phyloP scores from a whole-genome alignment of 2,329 filamentous ascomycete genomes.

The Cladosporium sp. region DNA sequence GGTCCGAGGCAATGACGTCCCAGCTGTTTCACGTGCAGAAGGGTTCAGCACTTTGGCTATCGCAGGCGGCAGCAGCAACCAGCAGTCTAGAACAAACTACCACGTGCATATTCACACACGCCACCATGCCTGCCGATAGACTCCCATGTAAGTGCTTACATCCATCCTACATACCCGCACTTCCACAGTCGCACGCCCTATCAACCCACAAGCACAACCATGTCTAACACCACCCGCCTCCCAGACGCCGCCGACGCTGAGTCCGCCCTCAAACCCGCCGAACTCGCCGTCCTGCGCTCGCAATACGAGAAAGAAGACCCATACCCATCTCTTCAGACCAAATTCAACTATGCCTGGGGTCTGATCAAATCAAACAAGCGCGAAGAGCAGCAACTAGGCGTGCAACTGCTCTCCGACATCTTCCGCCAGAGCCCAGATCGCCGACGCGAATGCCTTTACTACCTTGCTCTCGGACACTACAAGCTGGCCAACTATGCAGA shows the following conservation, averaged over 20 bases:
- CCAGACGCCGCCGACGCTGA: slow-evolving; percentile 96
- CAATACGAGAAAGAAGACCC: slow-evolving; percentile 98
- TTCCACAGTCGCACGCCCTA: background rate
- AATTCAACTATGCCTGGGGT: slow-evolving; percentile 99
- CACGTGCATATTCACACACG: slow-evolving; percentile 9
- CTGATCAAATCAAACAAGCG: slow-evolving; percentile 88
- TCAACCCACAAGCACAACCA: background rate
- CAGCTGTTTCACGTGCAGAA: background rate
- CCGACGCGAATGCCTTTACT: slow-evolving; percentile 95
- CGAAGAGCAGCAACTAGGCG: slow-evolving; percentile 86
- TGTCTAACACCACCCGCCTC: slow-evolving; percentile 25
- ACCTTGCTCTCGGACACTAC: slow-evolving; percentile 94
- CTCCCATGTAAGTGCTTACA: slow-evolving; percentile 2
- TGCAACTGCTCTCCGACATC: slow-evolving; percentile 90
- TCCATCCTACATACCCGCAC: background rate
- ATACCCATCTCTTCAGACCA: slow-evolving; percentile 94
- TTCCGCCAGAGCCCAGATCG: slow-evolving; percentile 91
- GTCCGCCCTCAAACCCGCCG: slow-evolving; percentile 84
- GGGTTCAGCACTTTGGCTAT: background rate
- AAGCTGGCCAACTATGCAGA: slow-evolving; percentile 98
- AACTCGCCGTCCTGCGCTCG: slow-evolving; percentile 84
- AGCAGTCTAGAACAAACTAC: background rate
- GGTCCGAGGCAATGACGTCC: slow-evolving; percentile 3
- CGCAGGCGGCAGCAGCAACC: slow-evolving; percentile 8
- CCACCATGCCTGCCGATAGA: slow-evolving; percentile 16